phyloP scores from a whole-genome alignment of 2,329 filamentous ascomycete species.

The Fusarium mangiferae region DNA sequence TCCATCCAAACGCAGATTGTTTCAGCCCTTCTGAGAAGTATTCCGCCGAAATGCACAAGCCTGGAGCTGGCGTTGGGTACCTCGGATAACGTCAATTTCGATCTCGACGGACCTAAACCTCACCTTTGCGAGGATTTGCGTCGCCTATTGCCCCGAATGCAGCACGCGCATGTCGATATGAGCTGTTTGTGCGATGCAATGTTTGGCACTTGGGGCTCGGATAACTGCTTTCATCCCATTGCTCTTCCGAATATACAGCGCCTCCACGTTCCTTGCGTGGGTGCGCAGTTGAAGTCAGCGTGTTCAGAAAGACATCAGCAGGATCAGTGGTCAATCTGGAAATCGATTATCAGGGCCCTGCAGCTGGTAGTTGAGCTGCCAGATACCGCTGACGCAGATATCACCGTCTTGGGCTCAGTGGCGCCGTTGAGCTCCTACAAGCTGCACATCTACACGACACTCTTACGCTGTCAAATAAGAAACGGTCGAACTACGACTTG shows the following conservation, averaged over 20 bases:
- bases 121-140: not conserved
- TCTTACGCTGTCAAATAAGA: not conserved
- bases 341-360: not conserved
- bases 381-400: not conserved
- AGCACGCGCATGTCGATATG: not conserved
- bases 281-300: rapidly evolving
- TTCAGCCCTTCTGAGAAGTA: not conserved
- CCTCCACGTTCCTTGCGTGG: not conserved
- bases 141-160: not conserved
- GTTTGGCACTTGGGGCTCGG: not conserved
- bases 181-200: not conserved
- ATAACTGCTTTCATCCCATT: not conserved
- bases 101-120: rapidly evolving
- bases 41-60: not conserved
- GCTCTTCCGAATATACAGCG: not conserved
- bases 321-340: not conserved
- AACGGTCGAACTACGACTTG: not conserved
- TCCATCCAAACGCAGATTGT: not conserved
- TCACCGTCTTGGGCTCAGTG: not conserved
- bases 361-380: not conserved
- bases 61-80: not conserved
- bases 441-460: not conserved
- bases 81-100: too few relatives aligned
- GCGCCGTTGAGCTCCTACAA: not conserved
- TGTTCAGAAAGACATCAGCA: not conserved